Conservation (phyloP, 2,329 filamentous ascomycete genomes). For the Xylaria multiplex region DNA sequence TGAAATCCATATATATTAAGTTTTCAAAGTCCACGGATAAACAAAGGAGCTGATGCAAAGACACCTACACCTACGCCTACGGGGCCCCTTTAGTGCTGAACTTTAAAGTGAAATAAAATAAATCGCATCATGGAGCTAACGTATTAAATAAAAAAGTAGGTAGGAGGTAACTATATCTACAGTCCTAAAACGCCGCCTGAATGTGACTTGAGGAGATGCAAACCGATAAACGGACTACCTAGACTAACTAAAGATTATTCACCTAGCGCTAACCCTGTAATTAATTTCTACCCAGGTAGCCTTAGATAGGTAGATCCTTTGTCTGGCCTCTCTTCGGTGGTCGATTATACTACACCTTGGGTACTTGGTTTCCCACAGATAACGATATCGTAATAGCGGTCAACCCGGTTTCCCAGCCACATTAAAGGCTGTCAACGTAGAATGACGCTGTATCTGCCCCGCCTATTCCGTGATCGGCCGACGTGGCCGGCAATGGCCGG, state of each 20-base stretch:
- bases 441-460: slow-evolving; percentile 27
- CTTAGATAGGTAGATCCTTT: too few species aligned
- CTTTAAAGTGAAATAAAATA: neutral
- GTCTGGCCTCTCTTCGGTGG: too few species aligned
- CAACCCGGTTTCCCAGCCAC: slow-evolving; percentile 10
- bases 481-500: slow-evolving; percentile 28
- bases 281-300: too few species aligned
- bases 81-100: neutral
- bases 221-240: neutral
- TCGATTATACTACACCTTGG: neutral
- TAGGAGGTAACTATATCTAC: neutral
- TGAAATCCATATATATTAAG: neutral
- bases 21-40: neutral
- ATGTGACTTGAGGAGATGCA: neutral
- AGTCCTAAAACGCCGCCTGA: neutral
- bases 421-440: neutral
- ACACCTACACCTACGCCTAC: neutral
- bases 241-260: too few species aligned
- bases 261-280: too few species aligned
- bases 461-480: slow-evolving; percentile 38
- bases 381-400: slow-evolving; percentile 22
- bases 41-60: neutral
- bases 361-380: neutral
- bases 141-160: neutral
- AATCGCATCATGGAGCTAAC: neutral